phyloP scores from a whole-genome alignment of 2,329 filamentous ascomycete genomes.

The Sporothrix brunneoviolacea region DNA sequence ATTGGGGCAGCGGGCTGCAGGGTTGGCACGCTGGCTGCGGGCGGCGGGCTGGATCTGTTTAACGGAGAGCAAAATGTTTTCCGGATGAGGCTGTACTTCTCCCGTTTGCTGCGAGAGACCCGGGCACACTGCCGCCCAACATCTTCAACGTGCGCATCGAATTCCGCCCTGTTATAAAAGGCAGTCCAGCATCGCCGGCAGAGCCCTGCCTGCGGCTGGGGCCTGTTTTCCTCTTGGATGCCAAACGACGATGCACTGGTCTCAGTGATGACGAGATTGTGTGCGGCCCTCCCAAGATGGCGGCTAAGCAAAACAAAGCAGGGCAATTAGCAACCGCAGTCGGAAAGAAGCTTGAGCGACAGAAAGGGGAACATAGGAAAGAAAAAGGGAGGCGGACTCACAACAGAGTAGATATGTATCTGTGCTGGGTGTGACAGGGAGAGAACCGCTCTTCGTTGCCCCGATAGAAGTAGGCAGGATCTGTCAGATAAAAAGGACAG shows the following conservation, averaged over 20 bases:
- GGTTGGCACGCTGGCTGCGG: background rate
- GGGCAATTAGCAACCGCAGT: conserved; percentile 4
- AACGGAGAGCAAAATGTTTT: conserved; percentile 20
- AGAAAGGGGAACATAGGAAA: background rate
- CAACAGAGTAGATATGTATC: conserved; percentile 29
- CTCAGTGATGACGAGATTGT: conserved; percentile 24
- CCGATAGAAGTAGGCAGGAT: conserved; percentile 21
- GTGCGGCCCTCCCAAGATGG: conserved; percentile 26
- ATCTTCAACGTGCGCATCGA: conserved; percentile 23
- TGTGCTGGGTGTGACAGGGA: conserved; percentile 28
- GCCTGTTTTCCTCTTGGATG: conserved; percentile 17
- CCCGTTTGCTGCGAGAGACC: conserved; percentile 24
- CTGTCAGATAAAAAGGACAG: conserved; percentile 16
- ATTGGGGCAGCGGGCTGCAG: background rate
- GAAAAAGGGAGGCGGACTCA: conserved; percentile 17
- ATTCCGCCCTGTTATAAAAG: conserved; percentile 21
- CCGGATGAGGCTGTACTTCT: conserved; percentile 24
- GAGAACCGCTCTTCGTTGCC: conserved; percentile 24
- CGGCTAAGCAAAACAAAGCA: conserved; percentile 18
- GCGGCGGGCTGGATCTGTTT: background rate
- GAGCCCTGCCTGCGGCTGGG: conserved; percentile 25
- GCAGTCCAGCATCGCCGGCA: conserved; percentile 28
- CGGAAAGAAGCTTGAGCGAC: background rate
- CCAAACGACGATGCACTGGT: conserved; percentile 27
- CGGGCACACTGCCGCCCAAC: conserved; percentile 17